Base-by-base conservation (phyloP, 768 basidiomycete genomes). In the Epithele typhae region DNA sequence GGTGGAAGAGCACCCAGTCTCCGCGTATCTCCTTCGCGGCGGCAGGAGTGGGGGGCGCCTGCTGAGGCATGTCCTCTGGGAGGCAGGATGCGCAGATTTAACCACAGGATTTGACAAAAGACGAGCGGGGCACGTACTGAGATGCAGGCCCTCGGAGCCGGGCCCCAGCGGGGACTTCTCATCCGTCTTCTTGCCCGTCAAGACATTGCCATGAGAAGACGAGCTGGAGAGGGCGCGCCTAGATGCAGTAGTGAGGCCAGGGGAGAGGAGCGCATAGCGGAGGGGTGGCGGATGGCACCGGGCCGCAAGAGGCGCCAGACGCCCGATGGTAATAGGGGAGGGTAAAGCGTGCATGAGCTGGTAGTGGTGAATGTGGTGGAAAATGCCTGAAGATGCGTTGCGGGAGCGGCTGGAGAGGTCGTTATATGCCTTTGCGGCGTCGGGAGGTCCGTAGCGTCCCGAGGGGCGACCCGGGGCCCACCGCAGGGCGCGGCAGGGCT, bases 1-100 rank as follows among this genome's bases (percentile, higher is more conserved):
- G 94, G 60, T 95, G 91, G 61, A 92, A 91, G 2, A 96, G 68
- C 10, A 95, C 91, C 91, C 92, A 96, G 57, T 89, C 87, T 2
- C 88, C 88, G 5, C 52, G 59, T 33, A 64, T 64, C 43, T 37
- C 43, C 24, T 45, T 14, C n/a, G 43, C 52, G 2, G 39, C 52
- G 6, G 48, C 45, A 17, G n/a, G 46, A 17, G 17, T 38, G 2
- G 46, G n/a, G 12, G 46, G 15, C 10, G 36, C 32, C 21, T 51
- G 34, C 3, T 50, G 45, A 4, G 48, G 40, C 9, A 49, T 21
- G 17, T 59, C 55, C 44, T 53, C 58, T 57, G 39, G 17, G 17
- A 6, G n/a, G 18, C 35, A n/a, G 35, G 27, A n/a, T n/a, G 8
- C 8, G 39, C 32, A 37, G 25, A 36, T 21, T 12, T 14, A 10